These are phyloP conservation scores for Penicillium freii DNA, from an alignment of 2,329 filamentous ascomycete species.

Conservation along the genomic window DNA sequence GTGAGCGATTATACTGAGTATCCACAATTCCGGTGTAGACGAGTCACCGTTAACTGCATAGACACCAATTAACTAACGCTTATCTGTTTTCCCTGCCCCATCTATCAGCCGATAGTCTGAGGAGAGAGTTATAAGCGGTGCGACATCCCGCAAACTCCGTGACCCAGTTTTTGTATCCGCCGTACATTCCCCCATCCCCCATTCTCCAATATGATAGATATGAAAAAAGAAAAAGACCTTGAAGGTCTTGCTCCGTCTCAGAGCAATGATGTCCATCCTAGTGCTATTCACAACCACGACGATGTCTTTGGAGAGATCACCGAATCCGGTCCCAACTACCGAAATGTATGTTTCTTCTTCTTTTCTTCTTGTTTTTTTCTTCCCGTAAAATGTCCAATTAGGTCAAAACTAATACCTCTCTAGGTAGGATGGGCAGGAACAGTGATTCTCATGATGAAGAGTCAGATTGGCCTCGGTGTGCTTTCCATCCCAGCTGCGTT, in stretches of 20 bases:
- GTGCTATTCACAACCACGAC: conserved; percentile 16
- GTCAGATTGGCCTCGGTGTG: conserved; percentile 48
- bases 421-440: conserved; percentile 48
- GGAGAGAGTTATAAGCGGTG: neutral
- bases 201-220: neutral
- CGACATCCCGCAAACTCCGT: neutral
- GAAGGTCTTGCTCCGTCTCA: neutral
- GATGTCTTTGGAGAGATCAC: conserved; percentile 40
- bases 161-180: neutral
- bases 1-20: neutral
- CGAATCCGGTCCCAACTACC: conserved; percentile 33
- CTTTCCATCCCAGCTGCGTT: conserved; percentile 51
- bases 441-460: conserved; percentile 48
- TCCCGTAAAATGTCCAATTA: neutral
- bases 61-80: neutral
- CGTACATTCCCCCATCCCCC: neutral
- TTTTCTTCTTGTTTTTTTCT: neutral
- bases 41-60: neutral
- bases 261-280: neutral
- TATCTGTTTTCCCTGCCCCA: neutral
- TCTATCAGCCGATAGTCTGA: neutral
- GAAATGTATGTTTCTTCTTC: conserved; percentile 21
- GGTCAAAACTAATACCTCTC: neutral
- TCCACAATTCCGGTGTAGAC: neutral
- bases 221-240: conserved; percentile 4